Conservation (phyloP, 83 land plant species). For the Thuja plicata region DNA sequence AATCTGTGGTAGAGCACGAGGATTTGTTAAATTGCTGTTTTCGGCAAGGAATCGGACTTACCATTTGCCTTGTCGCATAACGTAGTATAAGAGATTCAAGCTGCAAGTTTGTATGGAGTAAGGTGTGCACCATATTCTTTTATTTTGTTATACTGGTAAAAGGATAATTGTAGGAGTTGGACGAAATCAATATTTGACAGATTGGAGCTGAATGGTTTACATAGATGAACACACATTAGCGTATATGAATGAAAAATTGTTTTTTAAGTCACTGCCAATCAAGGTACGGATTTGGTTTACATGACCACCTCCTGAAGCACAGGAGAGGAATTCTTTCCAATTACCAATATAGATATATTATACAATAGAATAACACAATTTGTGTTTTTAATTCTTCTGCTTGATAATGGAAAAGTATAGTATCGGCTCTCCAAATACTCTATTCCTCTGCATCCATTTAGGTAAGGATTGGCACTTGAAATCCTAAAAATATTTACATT, state of each 20-base stretch:
- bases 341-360: not conserved
- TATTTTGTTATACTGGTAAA: not conserved
- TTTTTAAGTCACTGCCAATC: no score
- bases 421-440: not conserved
- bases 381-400: not conserved
- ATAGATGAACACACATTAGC: no score
- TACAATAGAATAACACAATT: not conserved
- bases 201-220: no score
- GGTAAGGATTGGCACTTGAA: not conserved
- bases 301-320: not conserved
- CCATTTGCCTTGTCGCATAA: no score
- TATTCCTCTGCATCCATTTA: not conserved
- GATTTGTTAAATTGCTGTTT: no score
- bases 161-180: not conserved
- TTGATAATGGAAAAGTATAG: not conserved
- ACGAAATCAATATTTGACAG: no score
- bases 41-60: no score
- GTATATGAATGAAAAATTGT: no score
- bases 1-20: not conserved
- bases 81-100: not conserved
- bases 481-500: not conserved
- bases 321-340: not conserved
- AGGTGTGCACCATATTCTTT: not conserved
- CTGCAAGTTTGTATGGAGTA: not conserved
- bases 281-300: not conserved